Percentiles rank a stretch among this genome's conserved stretches.
Conservation (phyloP, 345 rosid genomes). For the Populus pruinosa region DNA sequence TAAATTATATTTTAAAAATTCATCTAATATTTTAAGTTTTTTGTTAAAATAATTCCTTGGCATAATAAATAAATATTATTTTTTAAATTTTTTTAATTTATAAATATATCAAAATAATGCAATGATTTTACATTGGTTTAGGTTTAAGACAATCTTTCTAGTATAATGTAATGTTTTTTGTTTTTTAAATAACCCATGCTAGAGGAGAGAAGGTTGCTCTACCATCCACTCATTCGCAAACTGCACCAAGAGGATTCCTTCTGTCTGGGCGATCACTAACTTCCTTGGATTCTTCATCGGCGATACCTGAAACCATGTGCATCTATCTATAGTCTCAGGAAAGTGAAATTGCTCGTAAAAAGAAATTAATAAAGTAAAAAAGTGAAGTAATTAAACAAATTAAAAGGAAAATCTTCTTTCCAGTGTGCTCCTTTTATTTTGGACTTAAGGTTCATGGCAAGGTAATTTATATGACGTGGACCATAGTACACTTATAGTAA, state of each 20-base stretch:
- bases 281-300: background rate
- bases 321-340: background rate
- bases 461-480: no score
- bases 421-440: background rate
- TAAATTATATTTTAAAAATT: rapidly evolving
- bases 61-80: no score
- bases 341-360: background rate
- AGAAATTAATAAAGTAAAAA: background rate
- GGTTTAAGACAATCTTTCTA: background rate
- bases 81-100: no score
- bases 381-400: background rate
- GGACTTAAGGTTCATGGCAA: background rate
- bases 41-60: no score
- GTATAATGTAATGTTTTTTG: background rate
- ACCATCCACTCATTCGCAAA: background rate
- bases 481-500: no score
- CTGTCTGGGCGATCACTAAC: background rate
- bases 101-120: no score
- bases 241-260: background rate
- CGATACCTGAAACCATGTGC: background rate
- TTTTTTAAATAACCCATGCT: background rate
- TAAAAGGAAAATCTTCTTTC: background rate
- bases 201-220: background rate
- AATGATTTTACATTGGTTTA: background rate
- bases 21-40: rapidly evolving